Percentiles rank a stretch among this genome's conserved stretches.
These are phyloP conservation scores for Tolypocladium ovalisporum DNA, from an alignment of 2,329 filamentous ascomycete genomes.

Conservation along the genomic window DNA sequence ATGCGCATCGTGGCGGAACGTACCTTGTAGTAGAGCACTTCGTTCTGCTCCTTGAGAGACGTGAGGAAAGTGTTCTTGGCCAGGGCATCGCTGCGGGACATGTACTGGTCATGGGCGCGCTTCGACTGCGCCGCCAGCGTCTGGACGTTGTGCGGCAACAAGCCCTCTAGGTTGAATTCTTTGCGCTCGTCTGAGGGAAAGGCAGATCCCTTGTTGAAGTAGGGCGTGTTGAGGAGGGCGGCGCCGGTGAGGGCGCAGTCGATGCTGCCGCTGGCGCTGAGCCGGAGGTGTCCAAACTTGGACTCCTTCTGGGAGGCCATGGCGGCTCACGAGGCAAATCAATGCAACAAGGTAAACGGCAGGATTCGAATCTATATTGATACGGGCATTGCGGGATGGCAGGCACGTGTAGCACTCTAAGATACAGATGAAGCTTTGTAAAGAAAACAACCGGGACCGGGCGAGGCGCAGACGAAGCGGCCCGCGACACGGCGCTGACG, in stretches of 20 bases:
- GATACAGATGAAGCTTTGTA: neutral
- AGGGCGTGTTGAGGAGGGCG: slow-evolving; percentile 23
- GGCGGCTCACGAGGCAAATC: neutral
- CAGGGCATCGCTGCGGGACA: slow-evolving; percentile 47
- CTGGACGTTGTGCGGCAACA: slow-evolving; percentile 63
- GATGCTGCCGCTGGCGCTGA: slow-evolving; percentile 23
- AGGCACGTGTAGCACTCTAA: neutral
- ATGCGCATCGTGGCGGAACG: slow-evolving; percentile 5
- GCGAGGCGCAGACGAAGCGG: neutral
- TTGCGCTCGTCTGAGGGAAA: slow-evolving; percentile 60
- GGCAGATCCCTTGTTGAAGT: slow-evolving; percentile 72
- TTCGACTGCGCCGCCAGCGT: slow-evolving; percentile 65
- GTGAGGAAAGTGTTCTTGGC: slow-evolving; percentile 85
- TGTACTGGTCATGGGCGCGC: slow-evolving; percentile 74
- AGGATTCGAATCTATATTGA: neutral
- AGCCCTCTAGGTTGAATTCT: slow-evolving; percentile 58
- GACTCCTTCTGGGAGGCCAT: slow-evolving; percentile 6
- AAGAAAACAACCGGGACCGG: neutral
- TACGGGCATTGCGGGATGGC: too few relatives aligned
- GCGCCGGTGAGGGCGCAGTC: slow-evolving; percentile 24
- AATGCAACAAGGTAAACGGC: neutral
- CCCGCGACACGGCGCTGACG: neutral
- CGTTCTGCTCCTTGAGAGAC: slow-evolving; percentile 75
- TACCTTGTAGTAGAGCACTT: slow-evolving; percentile 69
- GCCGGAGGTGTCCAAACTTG: slow-evolving; percentile 19